A percentile compares a stretch with the other conserved stretches of the same genome.
phyloP scores from a whole-genome alignment of 2,329 filamentous ascomycete species.

The Talaromyces sp. region DNA sequence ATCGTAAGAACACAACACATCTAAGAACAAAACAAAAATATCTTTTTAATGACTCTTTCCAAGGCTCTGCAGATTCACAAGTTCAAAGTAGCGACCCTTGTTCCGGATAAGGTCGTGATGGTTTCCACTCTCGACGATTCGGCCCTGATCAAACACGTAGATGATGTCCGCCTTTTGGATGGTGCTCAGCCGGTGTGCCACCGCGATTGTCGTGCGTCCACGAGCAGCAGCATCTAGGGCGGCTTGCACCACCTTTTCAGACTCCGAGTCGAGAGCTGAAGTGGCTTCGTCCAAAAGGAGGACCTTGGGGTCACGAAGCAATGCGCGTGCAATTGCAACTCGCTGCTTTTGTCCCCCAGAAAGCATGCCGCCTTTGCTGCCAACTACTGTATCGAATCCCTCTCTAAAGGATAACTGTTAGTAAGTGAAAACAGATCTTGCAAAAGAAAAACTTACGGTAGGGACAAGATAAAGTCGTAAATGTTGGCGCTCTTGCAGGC shows the following conservation, averaged over 20 bases:
- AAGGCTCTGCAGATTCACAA: conserved; percentile 75
- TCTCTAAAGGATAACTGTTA: conserved; percentile 45
- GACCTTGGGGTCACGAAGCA: conserved; percentile 86
- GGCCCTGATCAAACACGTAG: conserved; percentile 91
- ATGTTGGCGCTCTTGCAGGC: conserved; percentile 90
- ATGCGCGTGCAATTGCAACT: conserved; percentile 83
- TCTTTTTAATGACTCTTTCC: background rate
- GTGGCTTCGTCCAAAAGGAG: conserved; percentile 76
- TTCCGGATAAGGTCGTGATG: conserved; percentile 67
- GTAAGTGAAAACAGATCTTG: conserved; percentile 10
- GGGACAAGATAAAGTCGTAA: conserved; percentile 81
- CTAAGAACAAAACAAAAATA: background rate
- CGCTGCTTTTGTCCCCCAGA: conserved; percentile 94
- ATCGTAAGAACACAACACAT: background rate
- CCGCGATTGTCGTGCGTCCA: conserved; percentile 85
- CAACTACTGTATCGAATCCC: conserved; percentile 79
- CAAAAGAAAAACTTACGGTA: conserved; percentile 51
- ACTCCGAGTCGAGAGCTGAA: conserved; percentile 46
- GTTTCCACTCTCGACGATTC: conserved; percentile 77
- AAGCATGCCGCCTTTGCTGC: conserved; percentile 77
- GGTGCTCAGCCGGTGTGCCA: conserved; percentile 85
- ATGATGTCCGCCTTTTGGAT: conserved; percentile 94
- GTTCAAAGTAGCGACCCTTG: conserved; percentile 69
- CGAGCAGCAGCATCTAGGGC: conserved; percentile 77
- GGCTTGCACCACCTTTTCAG: conserved; percentile 55